Base-by-base conservation (phyloP, 345 rosid genomes). In the Citropsis articulata region DNA sequence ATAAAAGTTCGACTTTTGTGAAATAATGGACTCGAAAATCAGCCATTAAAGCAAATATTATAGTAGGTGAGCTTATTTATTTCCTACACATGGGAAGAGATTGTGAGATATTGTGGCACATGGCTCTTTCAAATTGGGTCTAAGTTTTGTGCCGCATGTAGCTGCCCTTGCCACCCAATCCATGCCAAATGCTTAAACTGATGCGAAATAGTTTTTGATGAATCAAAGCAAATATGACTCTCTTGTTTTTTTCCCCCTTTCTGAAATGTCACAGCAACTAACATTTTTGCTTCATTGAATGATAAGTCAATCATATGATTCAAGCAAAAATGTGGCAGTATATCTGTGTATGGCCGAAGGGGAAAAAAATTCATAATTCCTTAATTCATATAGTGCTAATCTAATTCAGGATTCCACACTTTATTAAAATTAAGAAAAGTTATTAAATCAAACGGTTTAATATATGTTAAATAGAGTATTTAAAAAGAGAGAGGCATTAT, bases 1-100 rank as follows among this genome's bases (percentile, higher is more conserved):
- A 31, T 64, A 30, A 64, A 64, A 19, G 38, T 35, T 64, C 7
- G 19, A 64, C 67, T 64, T 71, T 73, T 67, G 53, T 36, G 61
- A 60, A 61, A 36, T 27, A 75, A 69, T 70, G 75, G 64, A 16
- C 35, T 55, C 30, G 31, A 31, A 56, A 9, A 8, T 13, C 3
- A 6, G 25, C 2, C 38, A 53, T 10, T 4, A 57, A 76, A 66
- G 73, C 64, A 64, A 64, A 50, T 16, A n/a, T 53, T 22, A 19
- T 63, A 48, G 72, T 71, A 7, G 76, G 79, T 80, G 68, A 60
- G 40, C 28, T 2, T 66, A 76, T 60, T 80, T 48, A 76, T 36
- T 64, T 56, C 3, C 18, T 4, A 66, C 33, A 67, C 35, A 56
- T 36, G 50, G 30, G 69, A 28, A 5, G 69, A 33, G 69, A 35